Evolutionary conservation across 345 rosid genomes (phyloP).

Genomic region (Lepidium didymum): DNA sequence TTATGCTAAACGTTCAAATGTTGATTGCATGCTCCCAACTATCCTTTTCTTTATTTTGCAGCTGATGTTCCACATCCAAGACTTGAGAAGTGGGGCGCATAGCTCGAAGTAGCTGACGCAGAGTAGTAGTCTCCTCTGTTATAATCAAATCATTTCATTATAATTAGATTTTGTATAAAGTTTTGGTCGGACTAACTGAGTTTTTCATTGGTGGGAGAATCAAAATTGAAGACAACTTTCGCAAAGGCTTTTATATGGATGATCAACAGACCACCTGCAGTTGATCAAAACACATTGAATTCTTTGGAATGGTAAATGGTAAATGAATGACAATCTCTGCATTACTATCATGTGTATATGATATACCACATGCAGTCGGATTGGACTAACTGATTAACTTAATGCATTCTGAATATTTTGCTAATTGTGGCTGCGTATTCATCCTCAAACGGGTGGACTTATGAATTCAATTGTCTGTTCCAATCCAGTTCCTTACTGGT

Average conservation of each 20-base stretch:
- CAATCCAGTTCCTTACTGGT: slow-evolving; percentile 43
- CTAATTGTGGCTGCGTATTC: slow-evolving; percentile 10
- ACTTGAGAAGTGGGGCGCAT: slow-evolving; percentile 28
- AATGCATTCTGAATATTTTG: slow-evolving; percentile 10
- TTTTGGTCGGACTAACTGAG: background rate
- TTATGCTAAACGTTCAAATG: background rate
- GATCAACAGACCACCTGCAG: slow-evolving; percentile 29
- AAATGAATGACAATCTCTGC: slow-evolving; percentile 30
- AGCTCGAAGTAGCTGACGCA: slow-evolving; percentile 6
- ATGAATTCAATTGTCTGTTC: slow-evolving; percentile 27
- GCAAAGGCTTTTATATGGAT: background rate
- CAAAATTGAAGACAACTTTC: background rate
- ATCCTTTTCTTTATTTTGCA: slow-evolving; percentile 24
- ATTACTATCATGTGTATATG: slow-evolving; percentile 17
- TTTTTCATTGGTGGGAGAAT: slow-evolving; percentile 6
- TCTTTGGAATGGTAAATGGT: slow-evolving; percentile 33
- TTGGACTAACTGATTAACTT: slow-evolving; percentile 9
- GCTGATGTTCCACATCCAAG: slow-evolving; percentile 72
- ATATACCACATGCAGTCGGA: background rate
- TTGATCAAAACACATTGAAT: slow-evolving; percentile 26
- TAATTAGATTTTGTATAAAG: background rate
- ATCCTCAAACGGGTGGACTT: slow-evolving; percentile 29
- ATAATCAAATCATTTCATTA: background rate
- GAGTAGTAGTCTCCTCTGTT: background rate
- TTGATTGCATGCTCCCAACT: background rate